Percentiles rank a stretch among this genome's conserved stretches.
phyloP scores from a whole-genome alignment of 805 yeast species.

The Limtongia smithiae region DNA sequence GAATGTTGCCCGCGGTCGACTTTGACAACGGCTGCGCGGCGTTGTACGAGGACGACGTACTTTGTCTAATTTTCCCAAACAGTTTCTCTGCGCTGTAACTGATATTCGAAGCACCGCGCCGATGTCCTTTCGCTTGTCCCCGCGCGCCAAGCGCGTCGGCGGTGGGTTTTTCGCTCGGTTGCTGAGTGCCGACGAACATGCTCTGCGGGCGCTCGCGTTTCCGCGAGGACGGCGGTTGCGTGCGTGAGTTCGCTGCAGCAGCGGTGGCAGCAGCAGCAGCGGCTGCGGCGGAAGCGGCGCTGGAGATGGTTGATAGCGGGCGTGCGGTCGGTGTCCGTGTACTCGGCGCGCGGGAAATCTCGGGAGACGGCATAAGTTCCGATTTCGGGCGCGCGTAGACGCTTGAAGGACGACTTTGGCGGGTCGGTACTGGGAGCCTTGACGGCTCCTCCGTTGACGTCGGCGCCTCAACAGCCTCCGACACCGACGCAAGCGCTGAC shows the following conservation, averaged over 20 bases:
- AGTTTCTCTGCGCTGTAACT: conserved; percentile 26
- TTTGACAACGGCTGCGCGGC: not conserved
- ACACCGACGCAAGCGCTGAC: no score
- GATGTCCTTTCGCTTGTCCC: conserved; percentile 9
- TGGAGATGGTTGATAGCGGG: no score
- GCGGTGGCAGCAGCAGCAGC: not conserved
- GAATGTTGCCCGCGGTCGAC: not conserved
- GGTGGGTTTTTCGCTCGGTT: not conserved
- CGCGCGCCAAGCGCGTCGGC: not conserved
- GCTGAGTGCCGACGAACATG: conserved; percentile 9
- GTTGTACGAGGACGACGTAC: not conserved
- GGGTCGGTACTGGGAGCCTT: no score
- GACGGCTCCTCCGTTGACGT: no score
- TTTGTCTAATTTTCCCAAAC: conserved; percentile 14
- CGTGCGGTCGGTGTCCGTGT: no score
- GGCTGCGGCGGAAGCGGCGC: not conserved
- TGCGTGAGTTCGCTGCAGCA: not conserved
- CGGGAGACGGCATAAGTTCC: no score
- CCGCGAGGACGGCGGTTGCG: not conserved
- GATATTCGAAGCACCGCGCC: conserved; percentile 24
- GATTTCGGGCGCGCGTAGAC: no score
- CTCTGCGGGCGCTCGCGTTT: conserved; percentile 23
- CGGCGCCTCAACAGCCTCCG: no score
- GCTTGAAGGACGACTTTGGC: no score
- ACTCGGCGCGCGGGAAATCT: no score